phyloP scores from a whole-genome alignment of 2,329 filamentous ascomycete species.

The Cladosporium sp. region DNA sequence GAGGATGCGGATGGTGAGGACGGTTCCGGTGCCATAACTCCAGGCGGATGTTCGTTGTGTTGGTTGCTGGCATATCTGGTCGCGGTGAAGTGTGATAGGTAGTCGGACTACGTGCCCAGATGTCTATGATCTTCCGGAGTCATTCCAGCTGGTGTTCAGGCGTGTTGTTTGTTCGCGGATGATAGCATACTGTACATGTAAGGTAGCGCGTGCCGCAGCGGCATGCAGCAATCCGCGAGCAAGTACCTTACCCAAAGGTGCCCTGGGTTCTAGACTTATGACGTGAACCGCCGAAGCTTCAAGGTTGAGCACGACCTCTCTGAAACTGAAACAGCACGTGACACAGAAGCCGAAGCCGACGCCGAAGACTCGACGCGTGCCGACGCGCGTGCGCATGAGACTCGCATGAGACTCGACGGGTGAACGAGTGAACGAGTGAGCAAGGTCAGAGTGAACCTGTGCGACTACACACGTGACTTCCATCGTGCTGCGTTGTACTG shows the following conservation, averaged over 20 bases:
- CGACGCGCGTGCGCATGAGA: background rate
- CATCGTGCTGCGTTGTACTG: background rate
- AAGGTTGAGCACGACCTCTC: background rate
- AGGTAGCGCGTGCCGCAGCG: constrained; percentile 1
- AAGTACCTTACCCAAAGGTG: background rate
- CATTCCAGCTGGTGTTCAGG: background rate
- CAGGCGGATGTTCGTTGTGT: constrained; percentile 2
- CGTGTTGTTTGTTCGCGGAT: constrained; percentile 7
- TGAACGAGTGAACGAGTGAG: background rate
- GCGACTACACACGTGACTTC: background rate
- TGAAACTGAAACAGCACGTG: background rate
- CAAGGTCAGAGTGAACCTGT: background rate
- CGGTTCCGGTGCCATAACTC: constrained; percentile 31
- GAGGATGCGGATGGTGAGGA: constrained; percentile 32
- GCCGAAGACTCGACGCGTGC: background rate
- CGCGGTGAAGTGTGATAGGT: background rate
- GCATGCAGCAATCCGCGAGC: constrained; percentile 7
- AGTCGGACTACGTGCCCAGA: background rate
- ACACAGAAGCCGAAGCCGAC: background rate
- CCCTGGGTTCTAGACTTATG: background rate
- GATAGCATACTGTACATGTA: no score
- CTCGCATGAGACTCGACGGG: background rate
- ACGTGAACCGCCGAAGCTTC: background rate
- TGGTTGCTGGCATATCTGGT: constrained; percentile 22
- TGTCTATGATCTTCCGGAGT: background rate